Evolutionary conservation across 257 asterid genomes (phyloP).

Genomic region (Solanum rostratum): DNA sequence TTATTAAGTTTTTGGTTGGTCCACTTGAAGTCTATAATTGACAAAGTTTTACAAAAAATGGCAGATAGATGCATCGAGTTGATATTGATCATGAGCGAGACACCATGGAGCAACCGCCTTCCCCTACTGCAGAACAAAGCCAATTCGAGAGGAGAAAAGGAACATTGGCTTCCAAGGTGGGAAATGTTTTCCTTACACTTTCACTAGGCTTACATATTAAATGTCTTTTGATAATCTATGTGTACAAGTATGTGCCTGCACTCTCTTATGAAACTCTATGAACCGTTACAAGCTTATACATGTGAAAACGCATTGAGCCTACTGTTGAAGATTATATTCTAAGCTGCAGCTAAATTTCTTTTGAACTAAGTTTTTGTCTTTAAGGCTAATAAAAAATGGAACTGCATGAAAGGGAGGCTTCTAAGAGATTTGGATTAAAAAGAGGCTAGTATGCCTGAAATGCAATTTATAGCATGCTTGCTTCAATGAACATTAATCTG

Average conservation of each 20-base stretch:
- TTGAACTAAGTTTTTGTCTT: neutral
- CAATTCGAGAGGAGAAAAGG: constrained; percentile 12
- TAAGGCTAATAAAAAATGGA: neutral
- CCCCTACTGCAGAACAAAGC: constrained; percentile 13
- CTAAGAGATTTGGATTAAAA: neutral
- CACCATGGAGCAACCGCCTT: constrained; percentile 17
- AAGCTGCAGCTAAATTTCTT: neutral
- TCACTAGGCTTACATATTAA: neutral
- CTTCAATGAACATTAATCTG: neutral
- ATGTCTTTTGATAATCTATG: neutral
- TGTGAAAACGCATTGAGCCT: neutral
- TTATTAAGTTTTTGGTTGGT: neutral
- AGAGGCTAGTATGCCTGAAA: neutral
- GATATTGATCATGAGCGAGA: constrained; percentile 38
- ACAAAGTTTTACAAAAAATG: neutral
- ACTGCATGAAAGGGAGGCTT: neutral
- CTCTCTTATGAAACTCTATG: neutral
- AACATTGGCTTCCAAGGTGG: constrained; percentile 35
- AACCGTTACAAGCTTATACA: neutral
- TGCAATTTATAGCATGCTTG: neutral
- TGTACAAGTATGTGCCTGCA: neutral
- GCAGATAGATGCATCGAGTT: constrained; percentile 46
- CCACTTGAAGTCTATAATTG: neutral
- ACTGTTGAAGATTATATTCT: neutral
- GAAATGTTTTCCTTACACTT: neutral